Evolutionary conservation across 225 moss, liverwort and hornwort species (phyloP), one percentile per base, ranked within the genome.

Genomic region (Physcomitrellopsis africana): DNA sequence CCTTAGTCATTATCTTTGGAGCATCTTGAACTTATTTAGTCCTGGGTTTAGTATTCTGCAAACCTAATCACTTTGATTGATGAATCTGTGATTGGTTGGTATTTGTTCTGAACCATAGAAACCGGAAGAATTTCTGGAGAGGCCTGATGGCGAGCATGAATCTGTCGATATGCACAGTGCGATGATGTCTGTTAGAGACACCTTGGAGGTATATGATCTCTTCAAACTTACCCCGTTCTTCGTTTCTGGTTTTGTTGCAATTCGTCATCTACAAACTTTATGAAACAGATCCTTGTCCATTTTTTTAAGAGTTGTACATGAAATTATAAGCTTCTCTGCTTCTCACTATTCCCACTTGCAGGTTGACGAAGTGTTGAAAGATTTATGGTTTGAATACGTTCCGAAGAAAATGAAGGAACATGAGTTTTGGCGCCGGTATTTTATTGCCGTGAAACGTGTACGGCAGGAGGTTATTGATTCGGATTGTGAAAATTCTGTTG

Each of bases 361-460:
- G 92, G 85, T 76, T 61, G 92, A 92, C 76, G 84, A 88, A 65
- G 67, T 62, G 26, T 79, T 87, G 67, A 86, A 82, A 72, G 88
- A 90, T 73, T 81, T 90, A 52, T 84, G 92, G 84, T 88, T 90
- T 72, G 79, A 84, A 26, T 76, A 86, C 63, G 92, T 92, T 43
- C 92, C 92, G 41, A 88, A 86, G 76, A 83, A 81, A 77, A 88
- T 93, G 90, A 90, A 90, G 58, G 94, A 92, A 69, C 94, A 89
- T 73, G 94, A 94, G 65, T 96, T 96, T 73, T 96, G 96, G 96
- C 93, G 92, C 63, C 90, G 93, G 17, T 93, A 93, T 65, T 90
- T 96, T 72, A 84, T 86, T 77, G 86, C 96, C 15, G 87, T 95
- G 8, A 93, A 86, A 69, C 88, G 81, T 19, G 68, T 90, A 41